phyloP scores from a whole-genome alignment of 768 basidiomycete species.

The Rhodotorula paludigena region DNA sequence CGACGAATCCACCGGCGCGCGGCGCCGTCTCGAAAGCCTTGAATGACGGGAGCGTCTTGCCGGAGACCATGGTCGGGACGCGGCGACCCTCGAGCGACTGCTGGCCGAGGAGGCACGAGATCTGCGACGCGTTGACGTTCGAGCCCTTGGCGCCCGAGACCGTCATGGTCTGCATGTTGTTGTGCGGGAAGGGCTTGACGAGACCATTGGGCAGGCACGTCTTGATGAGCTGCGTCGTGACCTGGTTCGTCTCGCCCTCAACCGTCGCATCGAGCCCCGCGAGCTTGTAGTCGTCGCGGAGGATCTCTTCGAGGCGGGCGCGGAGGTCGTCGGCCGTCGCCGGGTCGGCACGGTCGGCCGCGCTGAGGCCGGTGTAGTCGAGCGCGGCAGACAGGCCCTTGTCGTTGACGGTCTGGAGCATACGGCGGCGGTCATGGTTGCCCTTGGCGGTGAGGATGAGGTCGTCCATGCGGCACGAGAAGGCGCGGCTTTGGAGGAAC shows the following conservation, averaged over 20 bases:
- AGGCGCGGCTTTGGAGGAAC: conserved; percentile 91
- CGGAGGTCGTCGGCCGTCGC: conserved; percentile 49
- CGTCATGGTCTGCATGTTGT: conserved; percentile 99
- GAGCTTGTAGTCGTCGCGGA: conserved; percentile 95
- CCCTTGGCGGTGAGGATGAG: conserved; percentile 79
- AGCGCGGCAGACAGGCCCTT: conserved; percentile 83
- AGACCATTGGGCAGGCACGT: conserved; percentile 78
- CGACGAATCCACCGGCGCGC: conserved; percentile 95
- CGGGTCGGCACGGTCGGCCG: conserved; percentile 59
- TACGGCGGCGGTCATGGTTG: conserved; percentile 61
- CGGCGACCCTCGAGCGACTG: conserved; percentile 97
- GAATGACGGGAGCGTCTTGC: conserved; percentile 96
- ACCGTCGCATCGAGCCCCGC: conserved; percentile 70
- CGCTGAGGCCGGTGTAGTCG: conserved; percentile 54
- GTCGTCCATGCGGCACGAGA: conserved; percentile 99
- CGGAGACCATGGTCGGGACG: conserved; percentile 97
- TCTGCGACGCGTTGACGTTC: conserved; percentile 93
- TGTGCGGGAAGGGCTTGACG: conserved; percentile 88
- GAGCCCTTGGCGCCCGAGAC: conserved; percentile 97
- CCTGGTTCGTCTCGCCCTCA: conserved; percentile 72
- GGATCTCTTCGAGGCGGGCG: conserved; percentile 74
- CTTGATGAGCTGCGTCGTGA: conserved; percentile 85
- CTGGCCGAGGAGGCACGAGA: conserved; percentile 95
- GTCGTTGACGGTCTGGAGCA: conserved; percentile 63
- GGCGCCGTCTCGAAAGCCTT: conserved; percentile 95